These are phyloP conservation scores for Chalciporus sp. DNA, from an alignment of 1,284 basidiomycete genomes.

Conservation along the genomic window DNA sequence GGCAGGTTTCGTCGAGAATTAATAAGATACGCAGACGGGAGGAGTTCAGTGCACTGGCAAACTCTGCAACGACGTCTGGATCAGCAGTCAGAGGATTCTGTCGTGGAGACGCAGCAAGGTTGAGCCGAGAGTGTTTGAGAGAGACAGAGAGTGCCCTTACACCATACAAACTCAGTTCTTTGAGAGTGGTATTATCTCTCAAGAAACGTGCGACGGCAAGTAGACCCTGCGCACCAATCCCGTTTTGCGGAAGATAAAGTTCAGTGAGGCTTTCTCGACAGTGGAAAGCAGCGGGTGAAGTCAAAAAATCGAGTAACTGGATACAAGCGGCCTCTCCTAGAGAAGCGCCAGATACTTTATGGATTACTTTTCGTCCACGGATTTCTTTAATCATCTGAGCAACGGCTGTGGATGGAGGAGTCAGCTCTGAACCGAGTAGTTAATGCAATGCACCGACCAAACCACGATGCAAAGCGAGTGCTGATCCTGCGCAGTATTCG, in stretches of 20 bases:
- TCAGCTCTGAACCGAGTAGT: not conserved
- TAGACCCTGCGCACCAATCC: constrained; percentile 54
- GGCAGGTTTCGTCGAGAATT: constrained; percentile 7
- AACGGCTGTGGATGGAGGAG: constrained; percentile 1
- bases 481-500: constrained; percentile 9
- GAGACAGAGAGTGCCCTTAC: constrained; percentile 45
- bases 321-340: constrained; percentile 49
- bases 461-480: constrained; percentile 11
- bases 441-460: constrained; percentile 5
- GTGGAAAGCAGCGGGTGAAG: constrained; percentile 43
- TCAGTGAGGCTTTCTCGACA: constrained; percentile 44
- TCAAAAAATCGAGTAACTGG: constrained; percentile 56
- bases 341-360: constrained; percentile 9
- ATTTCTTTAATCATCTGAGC: constrained; percentile 10
- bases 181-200: constrained; percentile 44
- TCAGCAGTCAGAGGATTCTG: constrained; percentile 13
- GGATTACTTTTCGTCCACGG: constrained; percentile 11
- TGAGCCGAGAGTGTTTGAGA: constrained; percentile 10
- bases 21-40: constrained; percentile 14
- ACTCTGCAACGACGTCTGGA: constrained; percentile 31
- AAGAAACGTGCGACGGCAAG: constrained; percentile 52
- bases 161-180: constrained; percentile 53
- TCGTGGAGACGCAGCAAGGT: not conserved
- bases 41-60: constrained; percentile 13
- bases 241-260: constrained; percentile 56